A percentile compares a stretch with the other conserved stretches of the same genome.
Evolutionary conservation across 169 alveolate genomes (phyloP).

Genomic region (Eimeria sp.): DNA sequence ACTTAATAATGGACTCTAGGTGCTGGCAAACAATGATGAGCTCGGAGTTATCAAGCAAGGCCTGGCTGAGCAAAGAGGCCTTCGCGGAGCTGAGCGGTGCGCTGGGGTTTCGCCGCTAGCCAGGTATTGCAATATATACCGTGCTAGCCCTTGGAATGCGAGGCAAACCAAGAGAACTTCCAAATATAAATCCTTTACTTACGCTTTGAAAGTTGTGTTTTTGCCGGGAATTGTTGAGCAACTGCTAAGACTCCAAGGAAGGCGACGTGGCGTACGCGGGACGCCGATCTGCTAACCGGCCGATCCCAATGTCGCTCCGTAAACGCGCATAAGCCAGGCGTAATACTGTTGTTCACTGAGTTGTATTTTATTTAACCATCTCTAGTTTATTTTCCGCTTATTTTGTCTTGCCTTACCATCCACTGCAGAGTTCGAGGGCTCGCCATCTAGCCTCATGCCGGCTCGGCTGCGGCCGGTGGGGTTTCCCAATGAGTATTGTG

Average conservation of each 20-base stretch:
- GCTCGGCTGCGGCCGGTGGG: slow-evolving; percentile 11
- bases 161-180: background rate
- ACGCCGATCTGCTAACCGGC: background rate
- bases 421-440: background rate
- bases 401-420: background rate
- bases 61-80: background rate
- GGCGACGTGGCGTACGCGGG: background rate
- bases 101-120: background rate
- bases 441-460: background rate
- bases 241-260: background rate
- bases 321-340: background rate
- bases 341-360: background rate
- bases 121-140: background rate
- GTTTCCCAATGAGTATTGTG: background rate
- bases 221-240: background rate
- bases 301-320: background rate
- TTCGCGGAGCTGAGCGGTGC: background rate
- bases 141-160: background rate
- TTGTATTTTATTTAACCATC: background rate
- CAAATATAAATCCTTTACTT: background rate
- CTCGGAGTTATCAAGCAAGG: background rate
- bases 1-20: background rate
- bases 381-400: background rate
- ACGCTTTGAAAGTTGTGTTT: background rate
- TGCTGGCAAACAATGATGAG: background rate